A percentile compares a stretch with the other conserved stretches of the same genome.
Conservation (phyloP, 129 eudicot species). For the Kitagawia praeruptora region DNA sequence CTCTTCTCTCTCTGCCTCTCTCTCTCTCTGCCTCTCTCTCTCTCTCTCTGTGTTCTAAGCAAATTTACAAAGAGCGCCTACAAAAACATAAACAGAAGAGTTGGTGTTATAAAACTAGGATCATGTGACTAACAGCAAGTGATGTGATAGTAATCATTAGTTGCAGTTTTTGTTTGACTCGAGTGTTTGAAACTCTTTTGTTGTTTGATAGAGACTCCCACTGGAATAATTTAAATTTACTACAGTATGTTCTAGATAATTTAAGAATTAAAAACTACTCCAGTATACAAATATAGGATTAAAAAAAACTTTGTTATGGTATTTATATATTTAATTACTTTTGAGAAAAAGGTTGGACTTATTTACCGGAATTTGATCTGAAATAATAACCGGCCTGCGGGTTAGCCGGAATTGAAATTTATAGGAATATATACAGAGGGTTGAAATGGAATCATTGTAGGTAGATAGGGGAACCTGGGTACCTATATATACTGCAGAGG, state of each 20-base stretch:
- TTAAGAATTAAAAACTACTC: too few species aligned
- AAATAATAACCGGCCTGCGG: not conserved
- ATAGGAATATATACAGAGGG: not conserved
- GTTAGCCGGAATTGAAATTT: not conserved
- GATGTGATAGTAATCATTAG: conserved; percentile 9
- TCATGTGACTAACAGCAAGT: conserved; percentile 9
- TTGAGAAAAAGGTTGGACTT: not conserved
- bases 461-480: not conserved
- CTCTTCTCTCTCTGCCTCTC: not conserved
- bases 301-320: too few species aligned
- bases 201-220: not conserved
- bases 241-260: too few species aligned
- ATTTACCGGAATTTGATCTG: not conserved
- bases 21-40: conserved; percentile 64
- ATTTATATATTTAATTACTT: not conserved
- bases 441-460: not conserved
- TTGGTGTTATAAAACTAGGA: not conserved
- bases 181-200: not conserved
- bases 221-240: not conserved
- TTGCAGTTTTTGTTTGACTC: not conserved
- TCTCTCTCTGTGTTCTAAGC: conserved; percentile 46
- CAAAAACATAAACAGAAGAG: not conserved
- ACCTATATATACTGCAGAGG: not conserved
- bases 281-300: too few species aligned
- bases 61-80: not conserved